Percentiles rank a stretch among this genome's conserved stretches.
phyloP scores from a whole-genome alignment of 2,329 filamentous ascomycete species.

The Elsinoe fawcettii region DNA sequence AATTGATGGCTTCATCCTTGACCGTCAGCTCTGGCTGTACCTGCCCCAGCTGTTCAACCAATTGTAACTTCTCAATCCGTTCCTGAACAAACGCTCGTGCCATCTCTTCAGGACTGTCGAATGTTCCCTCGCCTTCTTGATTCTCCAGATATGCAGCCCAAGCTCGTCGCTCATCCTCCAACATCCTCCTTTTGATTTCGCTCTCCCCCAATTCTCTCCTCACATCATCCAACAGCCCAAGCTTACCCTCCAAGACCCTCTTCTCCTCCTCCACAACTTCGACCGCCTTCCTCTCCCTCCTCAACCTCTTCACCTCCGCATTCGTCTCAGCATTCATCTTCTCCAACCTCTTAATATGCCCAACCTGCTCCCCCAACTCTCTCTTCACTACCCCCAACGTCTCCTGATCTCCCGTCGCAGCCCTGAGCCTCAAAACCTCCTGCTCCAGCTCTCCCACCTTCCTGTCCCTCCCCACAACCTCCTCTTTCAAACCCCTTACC shows the following conservation, averaged over 20 bases:
- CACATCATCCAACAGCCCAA: conserved; percentile 66
- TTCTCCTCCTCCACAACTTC: conserved; percentile 96
- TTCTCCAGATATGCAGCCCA: conserved; percentile 82
- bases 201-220: conserved; percentile 72
- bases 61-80: conserved; percentile 66
- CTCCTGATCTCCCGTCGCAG: conserved; percentile 78
- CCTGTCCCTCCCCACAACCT: conserved; percentile 60
- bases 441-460: conserved; percentile 70
- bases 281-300: conserved; percentile 75
- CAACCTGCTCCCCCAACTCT: conserved; percentile 83
- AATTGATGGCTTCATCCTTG: conserved; percentile 66
- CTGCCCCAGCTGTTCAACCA: conserved; percentile 72
- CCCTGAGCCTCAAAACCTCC: conserved; percentile 74
- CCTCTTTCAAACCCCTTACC: conserved; percentile 56
- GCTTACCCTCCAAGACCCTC: conserved; percentile 65
- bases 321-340: conserved; percentile 70
- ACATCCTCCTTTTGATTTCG: conserved; percentile 70
- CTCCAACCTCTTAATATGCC: conserved; percentile 82
- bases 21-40: conserved; percentile 71
- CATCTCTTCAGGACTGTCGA: conserved; percentile 80
- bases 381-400: conserved; percentile 77
- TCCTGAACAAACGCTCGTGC: conserved; percentile 78
- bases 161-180: conserved; percentile 79
- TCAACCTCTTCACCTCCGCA: conserved; percentile 70
- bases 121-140: conserved; percentile 47